Conservation (phyloP, 2,329 filamentous ascomycete species). For the Trichoderma guizhouense region DNA sequence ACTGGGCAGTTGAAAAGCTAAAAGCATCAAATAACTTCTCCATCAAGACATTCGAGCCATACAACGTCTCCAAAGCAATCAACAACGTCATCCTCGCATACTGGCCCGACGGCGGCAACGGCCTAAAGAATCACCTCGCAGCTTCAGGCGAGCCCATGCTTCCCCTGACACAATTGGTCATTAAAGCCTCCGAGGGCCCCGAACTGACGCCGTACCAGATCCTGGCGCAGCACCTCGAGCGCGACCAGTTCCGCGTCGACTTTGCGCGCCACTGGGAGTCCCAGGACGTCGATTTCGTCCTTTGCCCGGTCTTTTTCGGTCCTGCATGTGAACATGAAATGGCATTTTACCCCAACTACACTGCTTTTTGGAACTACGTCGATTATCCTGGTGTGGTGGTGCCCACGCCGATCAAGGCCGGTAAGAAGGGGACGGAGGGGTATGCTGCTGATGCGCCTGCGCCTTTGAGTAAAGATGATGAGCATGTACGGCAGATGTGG, state of each 20-base stretch:
- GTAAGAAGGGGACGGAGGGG: slow-evolving; percentile 8
- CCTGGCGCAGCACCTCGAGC: background rate
- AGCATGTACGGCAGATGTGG: background rate
- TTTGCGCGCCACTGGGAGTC: slow-evolving; percentile 24
- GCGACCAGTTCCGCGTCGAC: background rate
- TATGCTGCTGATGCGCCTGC: slow-evolving; percentile 11
- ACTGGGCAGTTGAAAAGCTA: slow-evolving; percentile 32
- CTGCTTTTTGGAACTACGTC: slow-evolving; percentile 32
- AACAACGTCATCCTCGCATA: slow-evolving; percentile 21
- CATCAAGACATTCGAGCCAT: slow-evolving; percentile 21
- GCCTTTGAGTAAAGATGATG: background rate
- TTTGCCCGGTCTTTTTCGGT: slow-evolving; percentile 28
- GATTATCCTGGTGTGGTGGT: slow-evolving; percentile 29
- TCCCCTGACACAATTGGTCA: slow-evolving; percentile 28
- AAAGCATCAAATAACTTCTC: slow-evolving; percentile 13
- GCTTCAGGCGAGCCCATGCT: slow-evolving; percentile 29
- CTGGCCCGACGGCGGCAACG: slow-evolving; percentile 27
- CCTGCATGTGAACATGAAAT: slow-evolving; percentile 22
- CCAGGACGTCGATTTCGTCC: slow-evolving; percentile 27
- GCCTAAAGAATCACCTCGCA: slow-evolving; percentile 18
- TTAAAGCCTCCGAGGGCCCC: slow-evolving; percentile 19
- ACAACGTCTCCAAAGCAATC: slow-evolving; percentile 18
- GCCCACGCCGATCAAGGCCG: slow-evolving; percentile 24
- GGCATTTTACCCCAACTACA: slow-evolving; percentile 29
- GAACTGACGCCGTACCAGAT: background rate